phyloP scores from a whole-genome alignment of 441 rosid genomes.

The Bocquillonia castaneifolia region DNA sequence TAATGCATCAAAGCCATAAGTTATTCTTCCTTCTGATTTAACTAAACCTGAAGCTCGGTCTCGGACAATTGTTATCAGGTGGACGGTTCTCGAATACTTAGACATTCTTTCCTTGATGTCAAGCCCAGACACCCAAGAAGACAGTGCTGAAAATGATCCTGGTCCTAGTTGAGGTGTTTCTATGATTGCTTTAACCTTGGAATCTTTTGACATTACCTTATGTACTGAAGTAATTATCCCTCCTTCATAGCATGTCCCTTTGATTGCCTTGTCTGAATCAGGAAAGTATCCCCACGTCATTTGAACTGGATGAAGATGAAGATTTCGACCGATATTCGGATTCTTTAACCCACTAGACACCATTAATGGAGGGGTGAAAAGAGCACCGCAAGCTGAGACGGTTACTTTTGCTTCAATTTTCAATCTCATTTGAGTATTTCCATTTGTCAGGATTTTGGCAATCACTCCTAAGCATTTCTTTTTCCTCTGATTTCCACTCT shows the following conservation, averaged over 20 bases:
- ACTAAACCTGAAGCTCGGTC: conserved; percentile 66
- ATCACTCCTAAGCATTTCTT: conserved; percentile 71
- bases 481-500: conserved; percentile 25
- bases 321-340: conserved; percentile 62
- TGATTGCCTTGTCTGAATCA: conserved; percentile 41
- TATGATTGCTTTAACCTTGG: conserved; percentile 51
- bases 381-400: conserved; percentile 75
- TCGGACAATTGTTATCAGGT: conserved; percentile 45
- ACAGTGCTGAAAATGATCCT: conserved; percentile 32
- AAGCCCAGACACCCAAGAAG: conserved; percentile 76
- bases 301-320: conserved; percentile 72
- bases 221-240: conserved; percentile 84
- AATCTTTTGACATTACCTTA: conserved; percentile 39
- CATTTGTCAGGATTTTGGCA: conserved; percentile 34
- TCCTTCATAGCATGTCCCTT: conserved; percentile 61
- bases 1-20: conserved; percentile 31
- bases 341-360: conserved; percentile 74
- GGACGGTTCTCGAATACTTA: conserved; percentile 72
- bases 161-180: conserved; percentile 83
- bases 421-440: conserved; percentile 36
- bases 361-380: conserved; percentile 74
- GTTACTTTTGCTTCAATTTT: conserved; percentile 69
- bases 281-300: conserved; percentile 96
- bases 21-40: conserved; percentile 50
- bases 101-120: conserved; percentile 58